These are phyloP conservation scores for Hirschioporus abietinus DNA, from an alignment of 768 basidiomycete species.

Conservation along the genomic window DNA sequence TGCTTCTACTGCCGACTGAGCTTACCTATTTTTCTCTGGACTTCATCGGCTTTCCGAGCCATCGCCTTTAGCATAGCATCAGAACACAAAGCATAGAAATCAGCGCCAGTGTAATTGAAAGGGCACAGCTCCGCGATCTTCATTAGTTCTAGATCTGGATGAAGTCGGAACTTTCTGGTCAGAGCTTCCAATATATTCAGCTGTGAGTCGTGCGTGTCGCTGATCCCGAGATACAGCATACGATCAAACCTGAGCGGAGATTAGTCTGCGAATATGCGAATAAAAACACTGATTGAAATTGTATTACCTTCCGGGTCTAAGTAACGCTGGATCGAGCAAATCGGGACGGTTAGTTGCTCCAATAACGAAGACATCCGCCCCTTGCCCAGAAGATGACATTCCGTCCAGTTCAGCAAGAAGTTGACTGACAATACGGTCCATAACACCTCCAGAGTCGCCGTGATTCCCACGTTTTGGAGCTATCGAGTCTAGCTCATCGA, in stretches of 20 bases:
- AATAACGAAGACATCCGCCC: conserved; percentile 83
- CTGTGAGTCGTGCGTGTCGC: conserved; percentile 80
- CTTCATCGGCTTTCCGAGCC: conserved; percentile 74
- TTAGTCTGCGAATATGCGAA: conserved; percentile 2
- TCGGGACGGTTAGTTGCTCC: conserved; percentile 96
- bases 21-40: conserved; percentile 74
- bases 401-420: conserved; percentile 92
- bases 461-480: conserved; percentile 94
- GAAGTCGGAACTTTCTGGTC: conserved; percentile 86
- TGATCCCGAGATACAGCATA: conserved; percentile 93
- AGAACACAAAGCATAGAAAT: conserved; percentile 95
- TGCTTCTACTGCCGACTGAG: conserved; percentile 7
- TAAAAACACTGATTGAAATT: background rate
- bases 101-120: conserved; percentile 95
- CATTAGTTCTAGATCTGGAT: conserved; percentile 57
- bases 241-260: conserved; percentile 77
- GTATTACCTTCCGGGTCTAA: conserved; percentile 79
- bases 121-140: conserved; percentile 69
- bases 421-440: conserved; percentile 97
- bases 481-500: conserved; percentile 93
- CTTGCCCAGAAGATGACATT: conserved; percentile 59
- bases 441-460: conserved; percentile 95
- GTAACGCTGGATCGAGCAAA: conserved; percentile 80
- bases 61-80: conserved; percentile 96
- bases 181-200: conserved; percentile 82